Percentiles rank a stretch among this genome's conserved stretches.
phyloP scores from a whole-genome alignment of 148 eudicot species.

The Cornus florida region DNA sequence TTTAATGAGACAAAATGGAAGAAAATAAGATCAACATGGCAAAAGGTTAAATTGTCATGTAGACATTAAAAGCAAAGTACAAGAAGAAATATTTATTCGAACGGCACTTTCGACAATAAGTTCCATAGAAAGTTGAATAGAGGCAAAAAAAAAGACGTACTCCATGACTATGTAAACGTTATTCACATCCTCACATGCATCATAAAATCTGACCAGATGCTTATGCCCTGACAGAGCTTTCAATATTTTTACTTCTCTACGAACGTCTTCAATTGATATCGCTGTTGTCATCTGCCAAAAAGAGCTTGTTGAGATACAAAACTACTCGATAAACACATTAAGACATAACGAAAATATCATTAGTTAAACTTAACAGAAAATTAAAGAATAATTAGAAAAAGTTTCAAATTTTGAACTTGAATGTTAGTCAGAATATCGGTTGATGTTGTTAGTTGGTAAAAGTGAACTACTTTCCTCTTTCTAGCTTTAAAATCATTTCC shows the following conservation, averaged over 20 bases:
- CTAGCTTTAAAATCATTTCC: too few relatives aligned
- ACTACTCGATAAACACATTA: background rate
- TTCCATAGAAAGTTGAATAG: background rate
- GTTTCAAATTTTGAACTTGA: background rate
- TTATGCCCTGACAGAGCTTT: constrained; percentile 66
- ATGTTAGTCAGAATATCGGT: background rate
- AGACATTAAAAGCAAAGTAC: background rate
- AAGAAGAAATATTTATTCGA: background rate
- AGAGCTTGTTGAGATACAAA: constrained; percentile 7
- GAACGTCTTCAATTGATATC: constrained; percentile 74
- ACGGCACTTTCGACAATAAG: background rate
- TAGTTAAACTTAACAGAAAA: background rate
- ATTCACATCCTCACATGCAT: constrained; percentile 73
- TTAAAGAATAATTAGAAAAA: too few relatives aligned
- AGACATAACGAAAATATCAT: background rate
- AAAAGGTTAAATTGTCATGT: background rate
- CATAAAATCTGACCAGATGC: constrained; percentile 64
- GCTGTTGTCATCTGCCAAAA: constrained; percentile 71
- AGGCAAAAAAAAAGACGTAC: constrained; percentile 38
- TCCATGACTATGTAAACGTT: constrained; percentile 74
- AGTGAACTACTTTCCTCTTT: too few relatives aligned
- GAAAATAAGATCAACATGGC: background rate
- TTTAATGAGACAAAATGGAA: too few relatives aligned
- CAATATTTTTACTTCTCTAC: constrained; percentile 70
- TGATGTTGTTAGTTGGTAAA: background rate